phyloP scores from a whole-genome alignment of 345 rosid genomes.

The Corchorus olitorius region DNA sequence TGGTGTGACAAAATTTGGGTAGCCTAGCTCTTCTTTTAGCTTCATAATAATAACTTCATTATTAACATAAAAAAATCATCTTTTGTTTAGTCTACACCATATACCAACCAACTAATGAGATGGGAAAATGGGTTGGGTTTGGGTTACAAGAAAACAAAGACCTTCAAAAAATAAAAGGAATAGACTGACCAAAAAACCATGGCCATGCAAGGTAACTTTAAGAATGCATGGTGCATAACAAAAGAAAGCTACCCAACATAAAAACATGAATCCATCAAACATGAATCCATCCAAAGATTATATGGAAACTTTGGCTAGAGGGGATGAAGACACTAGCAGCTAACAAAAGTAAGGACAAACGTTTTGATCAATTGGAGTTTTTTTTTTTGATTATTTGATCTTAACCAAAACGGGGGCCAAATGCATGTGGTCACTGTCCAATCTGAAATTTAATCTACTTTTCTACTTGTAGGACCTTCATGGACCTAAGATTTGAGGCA shows the following conservation, averaged over 20 bases:
- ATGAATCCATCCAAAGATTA: slow-evolving; percentile 8
- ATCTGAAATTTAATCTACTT: background rate
- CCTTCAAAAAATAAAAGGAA: background rate
- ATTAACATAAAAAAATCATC: background rate
- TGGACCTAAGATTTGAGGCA: slow-evolving; percentile 34
- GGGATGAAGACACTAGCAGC: slow-evolving; percentile 1
- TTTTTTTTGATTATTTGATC: background rate
- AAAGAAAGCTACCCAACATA: slow-evolving; percentile 11
- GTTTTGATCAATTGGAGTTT: background rate
- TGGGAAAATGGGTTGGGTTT: background rate
- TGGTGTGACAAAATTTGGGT: background rate
- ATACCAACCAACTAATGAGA: background rate
- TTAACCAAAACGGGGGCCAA: slow-evolving; percentile 15
- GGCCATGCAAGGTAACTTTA: slow-evolving; percentile 22
- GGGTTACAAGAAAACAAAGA: background rate
- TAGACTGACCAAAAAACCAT: slow-evolving; percentile 3
- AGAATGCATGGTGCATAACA: slow-evolving; percentile 14
- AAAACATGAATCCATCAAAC: slow-evolving; percentile 8
- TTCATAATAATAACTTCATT: background rate
- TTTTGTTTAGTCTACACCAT: slow-evolving; percentile 7
- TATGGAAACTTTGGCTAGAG: slow-evolving; percentile 4
- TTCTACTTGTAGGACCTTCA: slow-evolving; percentile 27
- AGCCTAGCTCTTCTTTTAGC: background rate
- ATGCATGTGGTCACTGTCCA: slow-evolving; percentile 11
- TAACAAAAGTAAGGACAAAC: background rate